Base-by-base conservation (phyloP, 306 rosid genomes). In the Ormosia emarginata region DNA sequence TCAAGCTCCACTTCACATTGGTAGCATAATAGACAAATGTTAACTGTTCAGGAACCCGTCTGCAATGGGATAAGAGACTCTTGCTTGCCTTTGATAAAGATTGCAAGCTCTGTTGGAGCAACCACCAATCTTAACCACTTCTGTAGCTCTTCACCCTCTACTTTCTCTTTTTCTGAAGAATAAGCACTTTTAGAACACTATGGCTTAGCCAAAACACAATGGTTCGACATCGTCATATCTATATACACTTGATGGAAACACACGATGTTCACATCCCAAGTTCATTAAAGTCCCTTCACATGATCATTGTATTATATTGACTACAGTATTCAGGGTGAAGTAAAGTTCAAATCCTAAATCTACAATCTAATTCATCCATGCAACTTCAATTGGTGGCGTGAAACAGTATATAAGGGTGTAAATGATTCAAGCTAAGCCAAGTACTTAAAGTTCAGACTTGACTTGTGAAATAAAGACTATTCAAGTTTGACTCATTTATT, bases 61-160 rank as follows among this genome's bases (percentile, higher is more conserved):
- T 92, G 90, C 83, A 92, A 41, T 6, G 98, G 95, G 53, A 95
- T 90, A 82, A 88, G 86, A 84, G 92, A 63, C 85, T 78, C 81
- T 86, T 89, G 91, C 88, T 89, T 90, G 82, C 97, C 99, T 71
- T 78, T 75, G 71, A 95, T 74, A 73, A 95, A 95, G 62, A 85
- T 56, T 49, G 89, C 76, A 80, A 95, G 89, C 85, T 95, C 99
- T 32, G 91, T 81, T 15, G 99, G 99, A 7, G 99, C 96, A 87
- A 95, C 99, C 41, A 95, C 99, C 90, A 86, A 64, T 85, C 90
- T 92, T 87, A 95, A 74, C 99, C 99, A 95, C 80, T 90, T 79
- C 47, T 92, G 97, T 75, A 95, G 86, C 88, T 95, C 99, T 74
- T 92, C 94, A 53, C 99, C 99, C 87, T 95, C 98, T 56, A 93